Evolutionary conservation across 2,329 filamentous ascomycete genomes (phyloP), one percentile per base, ranked within the genome.

Genomic region (Decorospora gaudefroyi): DNA sequence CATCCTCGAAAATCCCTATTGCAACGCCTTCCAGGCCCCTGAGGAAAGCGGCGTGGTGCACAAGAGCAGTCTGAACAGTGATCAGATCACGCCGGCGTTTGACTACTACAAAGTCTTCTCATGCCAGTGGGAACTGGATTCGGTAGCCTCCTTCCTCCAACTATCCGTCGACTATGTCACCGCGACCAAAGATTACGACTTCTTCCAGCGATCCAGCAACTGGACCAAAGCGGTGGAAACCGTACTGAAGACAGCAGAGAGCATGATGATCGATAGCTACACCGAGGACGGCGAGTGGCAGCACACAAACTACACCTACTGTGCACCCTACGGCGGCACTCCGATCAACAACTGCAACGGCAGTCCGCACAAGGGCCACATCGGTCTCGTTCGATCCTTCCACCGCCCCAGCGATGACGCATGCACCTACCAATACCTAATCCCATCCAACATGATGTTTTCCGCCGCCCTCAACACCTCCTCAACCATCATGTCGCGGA

Each of bases 381-480:
- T 76, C n/a, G 76, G 76, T 1, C 67, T 79, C 1, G 61, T 79
- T 5, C 69, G 76, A 25, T 73, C 70, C 0, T 76, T 74, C 50
- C 78, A 78, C 58, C 67, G 76, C 6, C 76, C 76, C 4, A 72
- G 69, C 15, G 76, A 79, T 50, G 76, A 79, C 46, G 63, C 74
- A 1, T 77, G 74, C 9, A 77, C 75, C 25, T 78, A 71, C 46
- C 75, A 78, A 50, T 72, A 75, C 42, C 70, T 79, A 30, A 73
- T 78, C 30, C 76, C 76, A 0, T 68, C 68, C 12, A 80, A 78
- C 42, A 90, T 90, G 85, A 88, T 89, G 85, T 85, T 90, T 55
- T 76, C 82, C 17, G 72, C 77, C 7, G 86, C 83, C 51, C 77
- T 90, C 7, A 75, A 74, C 21, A 72, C 75, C 0, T 72, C 77